Conservation (phyloP, 768 basidiomycete species). For the Lentinula aciculospora region DNA sequence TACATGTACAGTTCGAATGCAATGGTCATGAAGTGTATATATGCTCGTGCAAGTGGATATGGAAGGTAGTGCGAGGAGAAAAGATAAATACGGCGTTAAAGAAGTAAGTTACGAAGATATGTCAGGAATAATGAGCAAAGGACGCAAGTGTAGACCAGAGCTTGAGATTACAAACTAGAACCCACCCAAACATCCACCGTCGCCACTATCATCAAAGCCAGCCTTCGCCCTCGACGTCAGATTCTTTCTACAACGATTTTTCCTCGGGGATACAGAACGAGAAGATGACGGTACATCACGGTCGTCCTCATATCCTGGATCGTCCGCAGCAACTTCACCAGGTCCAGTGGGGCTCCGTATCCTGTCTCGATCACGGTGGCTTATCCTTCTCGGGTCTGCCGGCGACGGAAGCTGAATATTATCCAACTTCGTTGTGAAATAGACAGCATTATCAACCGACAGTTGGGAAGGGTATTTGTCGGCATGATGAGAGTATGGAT, state of each 20-base stretch:
- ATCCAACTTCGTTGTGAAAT: not conserved
- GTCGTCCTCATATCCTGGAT: constrained; percentile 5
- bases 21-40: constrained; percentile 3
- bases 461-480: constrained; percentile 3
- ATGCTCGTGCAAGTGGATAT: not conserved
- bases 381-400: not conserved
- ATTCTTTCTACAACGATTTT: constrained; percentile 1
- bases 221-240: constrained; percentile 4
- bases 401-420: not conserved
- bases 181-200: constrained; percentile 12
- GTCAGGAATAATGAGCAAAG: not conserved
- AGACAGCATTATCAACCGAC: not conserved
- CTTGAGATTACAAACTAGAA: constrained; percentile 1
- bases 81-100: not conserved
- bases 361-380: not conserved
- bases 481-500: not conserved
- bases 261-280: not conserved
- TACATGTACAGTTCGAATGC: constrained; percentile 6
- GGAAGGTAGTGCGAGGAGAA: not conserved
- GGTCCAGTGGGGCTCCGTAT: not conserved
- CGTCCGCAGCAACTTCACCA: constrained; percentile 4
- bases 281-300: not conserved
- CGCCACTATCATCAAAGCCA: constrained; percentile 1
- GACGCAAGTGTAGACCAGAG: not conserved
- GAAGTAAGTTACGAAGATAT: not conserved